phyloP scores from a whole-genome alignment of 768 basidiomycete genomes.

The Gloeophyllum trabeum region DNA sequence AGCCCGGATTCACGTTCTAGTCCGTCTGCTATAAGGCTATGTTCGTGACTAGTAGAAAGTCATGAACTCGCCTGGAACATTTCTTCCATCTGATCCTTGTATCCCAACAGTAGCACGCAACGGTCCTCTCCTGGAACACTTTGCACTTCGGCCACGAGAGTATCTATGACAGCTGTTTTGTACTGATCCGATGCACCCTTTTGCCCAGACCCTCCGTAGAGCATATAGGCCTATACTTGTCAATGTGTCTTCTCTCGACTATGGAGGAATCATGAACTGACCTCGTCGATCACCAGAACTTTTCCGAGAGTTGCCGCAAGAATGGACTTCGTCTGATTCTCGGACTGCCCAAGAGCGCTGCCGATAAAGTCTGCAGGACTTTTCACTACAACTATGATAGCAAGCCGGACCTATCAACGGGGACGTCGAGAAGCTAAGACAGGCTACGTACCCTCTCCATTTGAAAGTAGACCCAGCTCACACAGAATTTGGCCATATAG shows the following conservation, averaged over 20 bases:
- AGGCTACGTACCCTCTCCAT: conserved; percentile 48
- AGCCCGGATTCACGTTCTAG: conserved; percentile 62
- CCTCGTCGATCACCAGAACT: conserved; percentile 65
- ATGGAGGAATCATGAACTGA: conserved; percentile 12
- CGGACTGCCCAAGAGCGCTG: conserved; percentile 43
- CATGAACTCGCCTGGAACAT: conserved; percentile 54
- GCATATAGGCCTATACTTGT: conserved; percentile 51
- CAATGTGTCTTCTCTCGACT: too few relatives aligned
- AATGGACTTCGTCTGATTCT: conserved; percentile 54
- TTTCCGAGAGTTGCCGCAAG: conserved; percentile 49
- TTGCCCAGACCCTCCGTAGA: conserved; percentile 34
- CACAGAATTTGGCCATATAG: conserved; percentile 54
- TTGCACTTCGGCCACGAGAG: conserved; percentile 66
- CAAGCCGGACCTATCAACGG: not conserved
- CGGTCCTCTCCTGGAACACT: conserved; percentile 59
- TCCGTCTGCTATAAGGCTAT: not conserved
- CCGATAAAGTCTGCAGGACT: conserved; percentile 67
- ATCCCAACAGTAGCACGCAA: conserved; percentile 55
- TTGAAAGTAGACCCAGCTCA: conserved; percentile 55
- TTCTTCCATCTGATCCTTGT: conserved; percentile 54
- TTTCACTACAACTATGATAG: conserved; percentile 42
- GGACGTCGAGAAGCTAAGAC: not conserved
- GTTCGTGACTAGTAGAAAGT: too few relatives aligned
- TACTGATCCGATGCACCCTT: conserved; percentile 33
- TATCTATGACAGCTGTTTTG: conserved; percentile 64